Percentiles rank a stretch among this genome's conserved stretches.
Evolutionary conservation across 805 yeast species (phyloP).

Genomic region (Kluyveromyces starmeri): DNA sequence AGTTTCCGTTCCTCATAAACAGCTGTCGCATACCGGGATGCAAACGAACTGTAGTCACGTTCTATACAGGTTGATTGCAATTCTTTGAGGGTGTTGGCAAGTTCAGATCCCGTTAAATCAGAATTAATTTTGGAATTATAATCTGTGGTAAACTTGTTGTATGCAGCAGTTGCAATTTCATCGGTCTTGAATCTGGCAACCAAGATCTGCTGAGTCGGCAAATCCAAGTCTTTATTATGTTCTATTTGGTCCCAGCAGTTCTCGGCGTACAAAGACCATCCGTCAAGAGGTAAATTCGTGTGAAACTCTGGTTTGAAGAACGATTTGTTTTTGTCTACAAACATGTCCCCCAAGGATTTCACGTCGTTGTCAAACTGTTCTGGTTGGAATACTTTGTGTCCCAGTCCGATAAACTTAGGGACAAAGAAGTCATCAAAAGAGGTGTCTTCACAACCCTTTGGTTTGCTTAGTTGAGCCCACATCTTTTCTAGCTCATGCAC

Average conservation of each 20-base stretch:
- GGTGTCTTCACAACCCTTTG: constrained; percentile 48
- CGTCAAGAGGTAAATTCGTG: constrained; percentile 85
- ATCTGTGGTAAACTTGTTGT: constrained; percentile 34
- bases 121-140: constrained; percentile 27
- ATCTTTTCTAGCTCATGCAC: constrained; percentile 61
- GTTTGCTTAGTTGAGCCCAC: constrained; percentile 75
- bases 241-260: constrained; percentile 94
- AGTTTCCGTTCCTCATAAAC: constrained; percentile 61
- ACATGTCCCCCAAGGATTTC: constrained; percentile 51
- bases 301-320: constrained; percentile 67
- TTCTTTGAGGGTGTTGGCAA: constrained; percentile 37
- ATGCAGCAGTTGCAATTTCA: constrained; percentile 59
- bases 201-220: constrained; percentile 92
- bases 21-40: constrained; percentile 59
- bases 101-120: constrained; percentile 18
- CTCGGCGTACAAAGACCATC: constrained; percentile 88
- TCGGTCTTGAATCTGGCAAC: constrained; percentile 94
- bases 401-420: constrained; percentile 66
- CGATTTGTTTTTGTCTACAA: constrained; percentile 31
- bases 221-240: constrained; percentile 83
- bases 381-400: constrained; percentile 78
- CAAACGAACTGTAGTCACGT: constrained; percentile 55
- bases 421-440: constrained; percentile 73
- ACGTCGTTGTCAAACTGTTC: constrained; percentile 61
- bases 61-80: constrained; percentile 41